Evolutionary conservation across 2,329 filamentous ascomycete genomes (phyloP).

Genomic region (Colletotrichum magnum): DNA sequence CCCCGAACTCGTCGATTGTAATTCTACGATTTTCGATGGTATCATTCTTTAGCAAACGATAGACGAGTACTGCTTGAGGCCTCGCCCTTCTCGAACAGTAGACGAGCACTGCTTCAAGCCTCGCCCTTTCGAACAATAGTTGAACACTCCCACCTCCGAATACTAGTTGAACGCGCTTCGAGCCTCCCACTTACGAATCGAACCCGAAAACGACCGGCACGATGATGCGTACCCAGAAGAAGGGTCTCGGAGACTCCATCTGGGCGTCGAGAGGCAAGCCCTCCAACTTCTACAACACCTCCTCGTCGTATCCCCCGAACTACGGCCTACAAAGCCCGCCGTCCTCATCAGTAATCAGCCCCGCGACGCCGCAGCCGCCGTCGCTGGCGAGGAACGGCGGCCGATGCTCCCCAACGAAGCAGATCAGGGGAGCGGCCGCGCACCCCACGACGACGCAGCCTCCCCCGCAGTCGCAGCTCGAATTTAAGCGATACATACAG

Average conservation of each 20-base stretch:
- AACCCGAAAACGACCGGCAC: neutral
- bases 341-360: slow-evolving; percentile 20
- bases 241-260: slow-evolving; percentile 30
- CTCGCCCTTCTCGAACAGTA: too few species aligned
- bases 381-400: neutral
- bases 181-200: too few species aligned
- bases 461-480: slow-evolving; percentile 51
- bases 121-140: too few species aligned
- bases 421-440: neutral
- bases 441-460: neutral
- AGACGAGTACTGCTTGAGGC: too few species aligned
- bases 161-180: too few species aligned
- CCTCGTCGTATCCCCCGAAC: neutral
- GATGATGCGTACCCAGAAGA: slow-evolving; percentile 16
- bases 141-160: too few species aligned
- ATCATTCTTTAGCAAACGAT: too few species aligned
- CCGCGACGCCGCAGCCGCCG: slow-evolving; percentile 4
- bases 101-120: too few species aligned
- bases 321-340: neutral
- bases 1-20: too few species aligned
- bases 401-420: neutral
- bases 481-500: slow-evolving; percentile 71
- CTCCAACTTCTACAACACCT: neutral
- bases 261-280: slow-evolving; percentile 35
- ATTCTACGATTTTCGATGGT: too few species aligned